Evolutionary conservation across 352 stramenopile genomes (phyloP).

Genomic region (Thraustochytrium striatum): DNA sequence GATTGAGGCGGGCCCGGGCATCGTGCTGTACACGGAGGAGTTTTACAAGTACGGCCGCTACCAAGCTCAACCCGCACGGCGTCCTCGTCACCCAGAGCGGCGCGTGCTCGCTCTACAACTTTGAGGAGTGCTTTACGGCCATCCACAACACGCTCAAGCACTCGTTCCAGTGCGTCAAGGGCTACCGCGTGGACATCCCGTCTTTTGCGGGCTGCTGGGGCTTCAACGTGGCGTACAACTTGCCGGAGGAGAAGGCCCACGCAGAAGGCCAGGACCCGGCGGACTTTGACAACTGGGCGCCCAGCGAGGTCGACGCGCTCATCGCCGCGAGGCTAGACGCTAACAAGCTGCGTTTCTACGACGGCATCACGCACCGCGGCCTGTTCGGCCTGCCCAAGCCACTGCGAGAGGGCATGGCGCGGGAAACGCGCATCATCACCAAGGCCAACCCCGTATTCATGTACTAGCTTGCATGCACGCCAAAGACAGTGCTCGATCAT

Average conservation of each 20-base stretch:
- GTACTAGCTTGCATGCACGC: too few relatives aligned
- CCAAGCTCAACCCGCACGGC: slow-evolving; percentile 73
- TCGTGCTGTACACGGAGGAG: slow-evolving; percentile 73
- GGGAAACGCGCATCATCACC: slow-evolving; percentile 86
- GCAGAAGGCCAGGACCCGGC: slow-evolving; percentile 65
- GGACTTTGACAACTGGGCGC: slow-evolving; percentile 59
- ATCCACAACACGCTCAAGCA: slow-evolving; percentile 86
- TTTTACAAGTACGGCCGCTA: slow-evolving; percentile 83
- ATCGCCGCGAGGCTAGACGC: slow-evolving; percentile 54
- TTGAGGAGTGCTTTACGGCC: slow-evolving; percentile 79
- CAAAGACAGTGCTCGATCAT: too few relatives aligned
- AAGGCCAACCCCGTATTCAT: slow-evolving; percentile 92
- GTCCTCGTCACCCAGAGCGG: slow-evolving; percentile 88
- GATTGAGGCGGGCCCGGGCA: slow-evolving; percentile 85
- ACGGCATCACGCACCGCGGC: slow-evolving; percentile 78
- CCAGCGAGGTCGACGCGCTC: slow-evolving; percentile 52
- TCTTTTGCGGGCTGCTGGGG: slow-evolving; percentile 87
- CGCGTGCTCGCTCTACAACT: slow-evolving; percentile 76
- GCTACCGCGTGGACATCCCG: slow-evolving; percentile 83
- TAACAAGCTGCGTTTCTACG: slow-evolving; percentile 74
- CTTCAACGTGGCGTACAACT: slow-evolving; percentile 79
- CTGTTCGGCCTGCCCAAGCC: slow-evolving; percentile 86
- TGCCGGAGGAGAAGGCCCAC: slow-evolving; percentile 49
- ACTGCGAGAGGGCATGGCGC: slow-evolving; percentile 73
- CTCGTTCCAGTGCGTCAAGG: slow-evolving; percentile 82